Evolutionary conservation across 495 filamentous ascomycete genomes (phyloP).

Genomic region (Talaromyces adpressus): DNA sequence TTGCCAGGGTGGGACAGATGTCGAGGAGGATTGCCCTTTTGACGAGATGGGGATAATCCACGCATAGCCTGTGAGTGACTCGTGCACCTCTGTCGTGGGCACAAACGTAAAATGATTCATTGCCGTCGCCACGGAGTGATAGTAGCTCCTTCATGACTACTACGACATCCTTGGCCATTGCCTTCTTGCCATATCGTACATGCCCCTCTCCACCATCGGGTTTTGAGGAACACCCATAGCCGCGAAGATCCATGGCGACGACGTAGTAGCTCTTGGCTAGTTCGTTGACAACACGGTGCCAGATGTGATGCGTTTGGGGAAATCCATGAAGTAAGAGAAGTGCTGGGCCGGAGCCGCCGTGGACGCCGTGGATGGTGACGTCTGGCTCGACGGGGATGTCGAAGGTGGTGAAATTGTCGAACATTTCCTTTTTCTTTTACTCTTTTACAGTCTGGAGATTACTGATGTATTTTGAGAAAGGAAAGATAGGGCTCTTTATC

Average conservation of each 20-base stretch:
- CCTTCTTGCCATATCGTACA: slow-evolving; percentile 22
- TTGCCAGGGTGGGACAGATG: slow-evolving; percentile 30
- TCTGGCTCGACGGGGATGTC: slow-evolving; percentile 10
- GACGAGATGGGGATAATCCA: slow-evolving; percentile 24
- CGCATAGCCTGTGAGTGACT: slow-evolving; percentile 30
- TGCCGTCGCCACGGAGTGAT: not conserved
- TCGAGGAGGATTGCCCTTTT: slow-evolving; percentile 28
- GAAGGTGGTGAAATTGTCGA: slow-evolving; percentile 4
- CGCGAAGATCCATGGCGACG: slow-evolving; percentile 29
- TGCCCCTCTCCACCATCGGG: slow-evolving; percentile 16
- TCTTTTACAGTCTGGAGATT: not conserved
- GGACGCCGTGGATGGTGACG: slow-evolving; percentile 24
- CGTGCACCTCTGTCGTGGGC: slow-evolving; percentile 34
- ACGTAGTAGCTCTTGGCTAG: slow-evolving; percentile 23
- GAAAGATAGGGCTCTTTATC: not conserved
- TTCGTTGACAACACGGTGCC: slow-evolving; percentile 23
- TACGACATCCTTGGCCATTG: slow-evolving; percentile 27
- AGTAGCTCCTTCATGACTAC: slow-evolving; percentile 21
- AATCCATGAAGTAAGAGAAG: slow-evolving; percentile 36
- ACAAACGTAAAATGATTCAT: slow-evolving; percentile 19
- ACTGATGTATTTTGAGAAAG: not conserved
- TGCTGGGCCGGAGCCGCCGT: slow-evolving; percentile 18
- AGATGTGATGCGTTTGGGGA: slow-evolving; percentile 30
- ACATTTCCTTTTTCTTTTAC: not conserved
- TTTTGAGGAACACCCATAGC: slow-evolving; percentile 33